Base-by-base conservation (phyloP, 192 early-diverging fungal species). In the Linnemannia exigua region DNA sequence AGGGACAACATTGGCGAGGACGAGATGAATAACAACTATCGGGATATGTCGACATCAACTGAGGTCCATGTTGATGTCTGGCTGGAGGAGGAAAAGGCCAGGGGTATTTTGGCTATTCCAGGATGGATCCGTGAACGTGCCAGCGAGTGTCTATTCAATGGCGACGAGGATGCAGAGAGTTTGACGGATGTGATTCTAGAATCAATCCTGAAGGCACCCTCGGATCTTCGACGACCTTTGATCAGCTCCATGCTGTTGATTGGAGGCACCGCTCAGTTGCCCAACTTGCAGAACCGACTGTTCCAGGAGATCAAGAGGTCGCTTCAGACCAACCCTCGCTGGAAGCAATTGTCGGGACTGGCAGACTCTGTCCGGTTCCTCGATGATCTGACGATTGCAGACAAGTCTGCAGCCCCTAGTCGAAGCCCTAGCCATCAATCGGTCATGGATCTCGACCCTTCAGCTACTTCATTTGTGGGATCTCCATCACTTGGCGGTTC, bases 91-190 rank as follows among this genome's bases (percentile, higher is more conserved):
- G 88, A 79, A 25, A 76, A 81, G 74, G 90, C 75, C 72, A 74
- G 71, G 9, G 91, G 90, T 0, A 91, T 89, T 35, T 20, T 92
- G 74, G 77, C 90, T 3, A 82, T 98, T 7, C 97, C 97, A 25
- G 93, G 94, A 0, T 98, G 97, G 97, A 90, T 98, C 8, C 91
- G 96, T 3, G 96, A 95, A 75, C 92, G 95, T 33, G 93, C 95
- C 0, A 90, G 90, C 6, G 97, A 98, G 73, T 91, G 96, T 0
- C 80, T 97, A 52, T 95, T 97, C 84, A 91, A 93, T 38, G 96
- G 96, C 5, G 95, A 96, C 80, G 91, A 91, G 67, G 93, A 96
- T 79, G 90, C 91, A 19, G 68, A 81, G 22, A 93, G 93, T 46
- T 51, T 97, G 7, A 70, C 80, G 36, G 75, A 87, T 19, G 70